Evolutionary conservation across 345 rosid species (phyloP), one percentile per base, ranked within the genome.

Genomic region (Sonneratia alba): DNA sequence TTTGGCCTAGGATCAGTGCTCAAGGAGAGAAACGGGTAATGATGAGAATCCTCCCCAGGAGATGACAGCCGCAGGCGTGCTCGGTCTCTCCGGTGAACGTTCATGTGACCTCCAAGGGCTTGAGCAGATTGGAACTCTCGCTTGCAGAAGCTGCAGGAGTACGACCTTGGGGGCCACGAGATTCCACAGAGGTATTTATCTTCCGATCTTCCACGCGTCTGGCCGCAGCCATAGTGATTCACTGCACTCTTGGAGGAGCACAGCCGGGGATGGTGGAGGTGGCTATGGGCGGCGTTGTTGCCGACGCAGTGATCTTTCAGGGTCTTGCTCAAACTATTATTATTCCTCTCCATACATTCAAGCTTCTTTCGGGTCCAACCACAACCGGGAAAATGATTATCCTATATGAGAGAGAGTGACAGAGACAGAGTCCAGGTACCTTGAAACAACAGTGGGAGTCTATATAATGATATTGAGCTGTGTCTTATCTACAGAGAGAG

Each of bases 81-180:
- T 62, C 97, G 86, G 83, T 94, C 98, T 79, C 96, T 84, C 56
- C 96, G 85, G 62, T 94, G 98, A 64, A 93, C 97, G 76, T 93
- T 93, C 98, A 91, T 93, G 84, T 93, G 98, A 34, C 98, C 97
- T 32, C 98, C 98, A 69, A 94, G 91, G 73, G 98, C 98, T 81
- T 94, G 98, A 77, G 97, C 97, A 49, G 97, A 91, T 81, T 88
- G 86, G 75, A 91, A 94, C 76, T 90, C 98, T 63, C 97, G 87
- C 71, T 88, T 88, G 84, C 98, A 94, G 84, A 91, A 94, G 81
- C 91, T 94, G 71, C 98, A 94, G 24, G 91, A 79, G 81, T 94
- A 94, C 57, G 96, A 90, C 81, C 97, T 87, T 51, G 98, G 96
- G 43, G 97, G 98, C 98, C 98, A 94, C 64, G 96, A 86, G 80